phyloP scores from a whole-genome alignment of 805 yeast species.

The Debaryomyces tyrocola region DNA sequence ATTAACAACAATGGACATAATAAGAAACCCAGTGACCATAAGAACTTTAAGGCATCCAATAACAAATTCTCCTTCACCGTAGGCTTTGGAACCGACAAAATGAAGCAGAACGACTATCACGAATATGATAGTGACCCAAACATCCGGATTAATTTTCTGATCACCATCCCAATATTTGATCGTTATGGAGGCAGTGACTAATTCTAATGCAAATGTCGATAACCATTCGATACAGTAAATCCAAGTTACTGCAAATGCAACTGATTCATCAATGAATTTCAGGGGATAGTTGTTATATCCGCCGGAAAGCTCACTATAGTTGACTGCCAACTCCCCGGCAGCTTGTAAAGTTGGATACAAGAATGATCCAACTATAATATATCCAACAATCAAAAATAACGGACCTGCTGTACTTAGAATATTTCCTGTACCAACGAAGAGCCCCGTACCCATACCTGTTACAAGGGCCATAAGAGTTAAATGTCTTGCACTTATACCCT shows the following conservation, averaged over 20 bases:
- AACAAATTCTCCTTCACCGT: slow-evolving; percentile 44
- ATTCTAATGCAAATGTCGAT: slow-evolving; percentile 59
- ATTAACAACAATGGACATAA: slow-evolving; percentile 40
- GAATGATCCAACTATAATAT: slow-evolving; percentile 34
- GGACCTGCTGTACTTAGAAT: slow-evolving; percentile 39
- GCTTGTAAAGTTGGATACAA: slow-evolving; percentile 37
- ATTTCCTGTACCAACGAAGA: slow-evolving; percentile 40
- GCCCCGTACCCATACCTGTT: slow-evolving; percentile 44
- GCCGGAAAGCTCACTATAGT: slow-evolving; percentile 57
- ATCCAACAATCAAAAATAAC: slow-evolving; percentile 29
- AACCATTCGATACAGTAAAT: slow-evolving; percentile 65
- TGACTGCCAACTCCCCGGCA: slow-evolving; percentile 55
- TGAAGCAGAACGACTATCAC: slow-evolving; percentile 26
- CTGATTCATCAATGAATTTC: slow-evolving; percentile 54
- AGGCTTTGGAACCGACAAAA: slow-evolving; percentile 47
- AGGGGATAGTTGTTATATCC: slow-evolving; percentile 60
- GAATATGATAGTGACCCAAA: slow-evolving; percentile 48
- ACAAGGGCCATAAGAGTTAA: slow-evolving; percentile 33
- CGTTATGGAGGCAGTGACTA: slow-evolving; percentile 65
- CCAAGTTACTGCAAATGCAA: slow-evolving; percentile 63
- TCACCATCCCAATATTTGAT: slow-evolving; percentile 50
- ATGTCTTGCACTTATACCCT: slow-evolving; percentile 41
- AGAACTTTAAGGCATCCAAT: slow-evolving; percentile 36
- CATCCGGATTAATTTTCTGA: slow-evolving; percentile 9
- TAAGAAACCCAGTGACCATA: slow-evolving; percentile 40